Evolutionary conservation across 768 basidiomycete genomes (phyloP), one percentile per base, ranked within the genome.

Genomic region (Suillus americanus): DNA sequence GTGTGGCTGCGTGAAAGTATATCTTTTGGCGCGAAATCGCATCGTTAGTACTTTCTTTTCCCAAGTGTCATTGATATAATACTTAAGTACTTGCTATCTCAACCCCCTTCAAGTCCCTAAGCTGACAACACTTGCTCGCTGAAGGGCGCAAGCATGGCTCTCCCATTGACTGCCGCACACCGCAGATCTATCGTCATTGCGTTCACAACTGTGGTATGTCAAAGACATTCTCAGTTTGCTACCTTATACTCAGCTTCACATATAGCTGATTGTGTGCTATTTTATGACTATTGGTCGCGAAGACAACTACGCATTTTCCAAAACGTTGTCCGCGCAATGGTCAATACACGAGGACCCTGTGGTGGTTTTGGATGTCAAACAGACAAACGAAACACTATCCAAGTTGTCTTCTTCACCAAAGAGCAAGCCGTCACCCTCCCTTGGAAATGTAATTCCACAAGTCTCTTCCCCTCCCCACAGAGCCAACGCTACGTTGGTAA

Each of bases 401-500:
- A 10, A 30, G 20, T 62, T 2, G 62, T 53, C 20, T 38, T 20
- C 28, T 53, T 5, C 2, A 18, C 10, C 25, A 12, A 1, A 20
- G 38, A n/a, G 35, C 41, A n/a, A n/a, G 25, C 5, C 51, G 56
- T 38, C 13, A 5, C n/a, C 61, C 20, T 60, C 60, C 54, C 25
- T 59, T 3, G 65, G 68, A 8, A 30, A 67, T 12, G 37, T 25
- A 20, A 37, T 35, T 23, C 8, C 33, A 6, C 45, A 63, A 0
- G 12, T 57, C 16, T 5, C 43, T 6, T 1, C 46, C 13, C 33
- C 35, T n/a, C 33, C 69, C 51, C 69, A 64, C 1, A 77, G 75
- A n/a, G 85, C 84, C 3, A 88, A 89, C 62, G 88, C 88, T 10
- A 85, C 84, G 0, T 81, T 89, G 64, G 75, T 89, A 30, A 80